These are phyloP conservation scores for Royoungia palumana DNA, from an alignment of 768 basidiomycete genomes.

Conservation along the genomic window DNA sequence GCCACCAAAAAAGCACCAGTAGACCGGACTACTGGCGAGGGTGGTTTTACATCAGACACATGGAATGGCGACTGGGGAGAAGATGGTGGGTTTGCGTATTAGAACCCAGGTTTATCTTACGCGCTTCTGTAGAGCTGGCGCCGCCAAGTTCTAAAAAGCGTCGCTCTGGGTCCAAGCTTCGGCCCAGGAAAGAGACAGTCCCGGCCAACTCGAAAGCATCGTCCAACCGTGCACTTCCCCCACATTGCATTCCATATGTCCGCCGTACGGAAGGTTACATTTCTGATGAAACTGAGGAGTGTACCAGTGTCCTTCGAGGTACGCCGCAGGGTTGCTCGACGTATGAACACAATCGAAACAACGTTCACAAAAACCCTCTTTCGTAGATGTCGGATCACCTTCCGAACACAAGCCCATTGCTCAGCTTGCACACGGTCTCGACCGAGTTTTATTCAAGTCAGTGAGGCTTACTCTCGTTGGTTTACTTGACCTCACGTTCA, in stretches of 20 bases:
- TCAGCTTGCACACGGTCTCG: conserved; percentile 59
- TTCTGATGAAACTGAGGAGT: conserved; percentile 2
- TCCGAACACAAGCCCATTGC: conserved; percentile 55
- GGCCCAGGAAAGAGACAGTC: conserved; percentile 3
- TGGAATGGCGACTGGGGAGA: conserved; percentile 20
- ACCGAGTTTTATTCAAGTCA: conserved; percentile 75
- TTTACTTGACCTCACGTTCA: not conserved
- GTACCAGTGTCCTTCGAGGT: conserved; percentile 19
- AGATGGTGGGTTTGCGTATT: conserved; percentile 16
- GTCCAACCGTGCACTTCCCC: conserved; percentile 15
- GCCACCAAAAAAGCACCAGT: not conserved
- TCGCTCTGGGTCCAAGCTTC: not conserved
- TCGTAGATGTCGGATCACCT: conserved; percentile 43
- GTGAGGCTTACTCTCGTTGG: conserved; percentile 18
- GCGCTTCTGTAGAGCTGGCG: conserved; percentile 7
- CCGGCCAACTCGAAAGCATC: conserved; percentile 1
- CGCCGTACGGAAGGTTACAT: conserved; percentile 29
- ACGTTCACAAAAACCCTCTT: not conserved
- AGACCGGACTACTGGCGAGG: not conserved
- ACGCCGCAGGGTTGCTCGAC: not conserved
- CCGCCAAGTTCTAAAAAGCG: conserved; percentile 4
- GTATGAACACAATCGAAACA: too few species aligned
- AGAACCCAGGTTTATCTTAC: not conserved
- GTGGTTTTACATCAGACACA: conserved; percentile 11
- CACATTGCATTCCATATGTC: conserved; percentile 22